Evolutionary conservation across 192 early-diverging fungal species (phyloP), one percentile per base, ranked within the genome.

Genomic region (Endogone sp.): DNA sequence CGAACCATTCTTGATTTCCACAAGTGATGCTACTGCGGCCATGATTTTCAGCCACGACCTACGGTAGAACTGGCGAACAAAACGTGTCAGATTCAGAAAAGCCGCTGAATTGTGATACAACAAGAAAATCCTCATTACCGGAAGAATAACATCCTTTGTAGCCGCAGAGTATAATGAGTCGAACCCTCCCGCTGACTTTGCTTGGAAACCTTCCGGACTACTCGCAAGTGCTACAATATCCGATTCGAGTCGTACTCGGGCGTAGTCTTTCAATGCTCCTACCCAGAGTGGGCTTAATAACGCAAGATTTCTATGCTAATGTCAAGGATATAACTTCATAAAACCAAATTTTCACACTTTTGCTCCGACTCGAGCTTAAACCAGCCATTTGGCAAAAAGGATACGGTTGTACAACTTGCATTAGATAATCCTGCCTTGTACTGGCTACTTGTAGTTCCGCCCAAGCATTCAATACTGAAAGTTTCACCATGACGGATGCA

Each of bases 401-500:
- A 73, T 78, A 74, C 65, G 90, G 92, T 71, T 83, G 66, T 4
- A 92, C 69, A 4, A 94, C 84, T n/a, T 78, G 76, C 3, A 70
- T 71, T 65, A 92, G 66, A 29, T 90, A 91, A 16, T 78, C 70
- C 56, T 87, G 87, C 57, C 82, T 85, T 13, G 81, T 75, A 60
- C 83, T 87, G 6, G 92, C 85, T 8, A 85, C 81, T 67, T 90
- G 86, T 13, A 95, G 72, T 63, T 89, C 87, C 6, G 94, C 92
- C 92, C 92, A 95, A 16, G 93, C 89, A 32, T 87, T 87, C 6
- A 94, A 70, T 0, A 93, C 85, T 2, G 94, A 86, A 29, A 94
- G 75, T 60, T 85, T 83, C 60, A 95, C 79, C 86, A 95, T 90
- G 13, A 90, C 79, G 2, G 87, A 86, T 3, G 91, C 93, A 75